These are phyloP conservation scores for Trichoderma gracile DNA, from an alignment of 2,329 filamentous ascomycete species.

Conservation along the genomic window DNA sequence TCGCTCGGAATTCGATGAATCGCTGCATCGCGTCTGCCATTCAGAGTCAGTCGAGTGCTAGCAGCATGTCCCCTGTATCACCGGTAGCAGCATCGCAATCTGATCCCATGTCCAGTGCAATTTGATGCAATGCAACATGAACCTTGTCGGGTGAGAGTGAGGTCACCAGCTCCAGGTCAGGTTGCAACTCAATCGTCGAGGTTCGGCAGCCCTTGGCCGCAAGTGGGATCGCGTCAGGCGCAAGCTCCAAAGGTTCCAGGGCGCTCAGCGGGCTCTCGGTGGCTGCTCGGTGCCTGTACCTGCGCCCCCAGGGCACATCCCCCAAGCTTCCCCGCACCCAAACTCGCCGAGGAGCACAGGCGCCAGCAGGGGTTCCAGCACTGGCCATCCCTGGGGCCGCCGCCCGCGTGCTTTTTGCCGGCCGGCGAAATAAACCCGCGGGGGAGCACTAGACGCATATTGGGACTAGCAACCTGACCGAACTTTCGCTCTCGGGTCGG, in stretches of 20 bases:
- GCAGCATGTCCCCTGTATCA: too few relatives aligned
- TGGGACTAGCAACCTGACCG: background rate
- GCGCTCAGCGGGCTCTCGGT: background rate
- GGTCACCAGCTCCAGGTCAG: constrained; percentile 1
- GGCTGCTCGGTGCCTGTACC: constrained; percentile 4
- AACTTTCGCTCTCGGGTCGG: too few relatives aligned
- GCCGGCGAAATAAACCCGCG: background rate
- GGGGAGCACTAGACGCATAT: background rate
- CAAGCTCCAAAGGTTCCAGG: background rate
- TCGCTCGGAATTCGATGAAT: too few relatives aligned
- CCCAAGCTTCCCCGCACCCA: constrained; percentile 15
- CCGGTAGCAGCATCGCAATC: background rate
- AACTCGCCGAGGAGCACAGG: background rate
- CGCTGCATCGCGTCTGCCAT: too few relatives aligned
- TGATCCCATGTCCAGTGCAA: too few relatives aligned
- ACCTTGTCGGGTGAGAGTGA: constrained; percentile 1
- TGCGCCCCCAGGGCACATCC: constrained; percentile 4
- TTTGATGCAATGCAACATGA: background rate
- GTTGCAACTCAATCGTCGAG: background rate
- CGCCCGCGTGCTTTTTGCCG: constrained; percentile 4
- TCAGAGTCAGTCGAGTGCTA: too few relatives aligned
- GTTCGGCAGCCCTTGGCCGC: background rate
- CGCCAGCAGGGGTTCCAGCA: background rate
- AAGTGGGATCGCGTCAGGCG: background rate
- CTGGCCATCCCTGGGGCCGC: background rate